A percentile compares a stretch with the other conserved stretches of the same genome.
phyloP scores from a whole-genome alignment of 176 grass and related monocot species.

The Avena sativa region DNA sequence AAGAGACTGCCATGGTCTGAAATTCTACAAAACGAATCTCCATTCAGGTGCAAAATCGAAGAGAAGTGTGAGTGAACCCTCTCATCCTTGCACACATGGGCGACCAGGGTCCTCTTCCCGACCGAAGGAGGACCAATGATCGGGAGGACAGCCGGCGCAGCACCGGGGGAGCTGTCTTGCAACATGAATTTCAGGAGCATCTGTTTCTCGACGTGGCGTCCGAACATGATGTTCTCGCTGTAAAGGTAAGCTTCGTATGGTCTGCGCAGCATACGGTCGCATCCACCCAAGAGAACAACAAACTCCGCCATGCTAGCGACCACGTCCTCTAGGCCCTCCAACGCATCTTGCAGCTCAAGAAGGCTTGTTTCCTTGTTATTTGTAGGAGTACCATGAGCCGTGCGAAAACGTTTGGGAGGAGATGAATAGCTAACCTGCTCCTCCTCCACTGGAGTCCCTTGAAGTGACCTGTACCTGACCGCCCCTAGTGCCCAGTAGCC shows the following conservation, averaged over 20 bases:
- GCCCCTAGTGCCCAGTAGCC: slow-evolving; percentile 1
- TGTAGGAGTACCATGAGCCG: neutral
- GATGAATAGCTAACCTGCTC: neutral
- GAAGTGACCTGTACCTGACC: neutral
- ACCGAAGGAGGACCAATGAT: neutral
- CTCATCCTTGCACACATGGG: slow-evolving; percentile 12
- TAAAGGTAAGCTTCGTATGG: neutral
- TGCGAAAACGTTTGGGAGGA: neutral
- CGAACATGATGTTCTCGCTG: neutral
- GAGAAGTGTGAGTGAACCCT: neutral
- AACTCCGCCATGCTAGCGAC: neutral
- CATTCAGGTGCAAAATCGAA: neutral
- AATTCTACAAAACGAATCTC: neutral
- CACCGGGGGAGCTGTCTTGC: neutral
- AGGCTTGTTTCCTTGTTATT: neutral
- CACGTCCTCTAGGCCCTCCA: neutral
- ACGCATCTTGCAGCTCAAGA: neutral
- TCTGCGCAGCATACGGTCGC: neutral
- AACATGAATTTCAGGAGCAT: neutral
- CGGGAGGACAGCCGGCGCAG: neutral
- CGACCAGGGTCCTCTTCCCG: slow-evolving; percentile 2
- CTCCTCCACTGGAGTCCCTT: neutral
- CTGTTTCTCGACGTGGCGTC: neutral
- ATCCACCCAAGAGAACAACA: slow-evolving; percentile 17
- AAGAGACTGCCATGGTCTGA: neutral